Base-by-base conservation (phyloP, 208 protist species). In the Acanthamoeba royreba region DNA sequence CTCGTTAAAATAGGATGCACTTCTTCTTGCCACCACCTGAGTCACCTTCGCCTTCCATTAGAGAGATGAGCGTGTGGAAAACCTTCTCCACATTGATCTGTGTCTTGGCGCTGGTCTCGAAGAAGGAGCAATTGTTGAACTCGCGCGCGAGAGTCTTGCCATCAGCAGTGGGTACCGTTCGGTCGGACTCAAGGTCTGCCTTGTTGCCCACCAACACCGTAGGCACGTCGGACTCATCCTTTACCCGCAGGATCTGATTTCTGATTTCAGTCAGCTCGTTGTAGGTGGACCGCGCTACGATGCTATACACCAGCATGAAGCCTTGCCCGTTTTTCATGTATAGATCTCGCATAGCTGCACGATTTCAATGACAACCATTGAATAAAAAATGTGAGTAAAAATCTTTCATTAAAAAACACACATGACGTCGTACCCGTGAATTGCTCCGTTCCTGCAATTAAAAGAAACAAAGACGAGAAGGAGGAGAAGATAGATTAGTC, bases 61-160 rank as follows among this genome's bases (percentile, higher is more conserved):
- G 13, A 15, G 81, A 88, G 35, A 88, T 88, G 31, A 88, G 35
- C n/a, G 45, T 88, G 45, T 96, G 96, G 92, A 98, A 98, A 19
- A 94, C 69, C 40, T 97, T 95, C 38, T 98, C 96, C n/a, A 98
- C 96, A n/a, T 98, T 98, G 28, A 97, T 86, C 58, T 96, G 89
- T 17, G 94, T 93, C 95, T 98, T 98, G 8, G 97, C 96, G 52
- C 95, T 45, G 53, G 94, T 61, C 77, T 96, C 95, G n/a, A 95
- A 69, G 74, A 95, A 96, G 4, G 72, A 3, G 61, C 55, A 95
- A 47, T 63, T 43, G 33, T 90, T 93, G 63, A 96, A 96, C 17
- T 90, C 86, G n/a, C 58, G 77, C 35, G 96, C 96, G 19, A 98
- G 87, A 25, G 95, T 94, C 46, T 96, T 92, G 53, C 97, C 97